phyloP scores from a whole-genome alignment of 2,329 filamentous ascomycete genomes.

The Fusarium torulosum region DNA sequence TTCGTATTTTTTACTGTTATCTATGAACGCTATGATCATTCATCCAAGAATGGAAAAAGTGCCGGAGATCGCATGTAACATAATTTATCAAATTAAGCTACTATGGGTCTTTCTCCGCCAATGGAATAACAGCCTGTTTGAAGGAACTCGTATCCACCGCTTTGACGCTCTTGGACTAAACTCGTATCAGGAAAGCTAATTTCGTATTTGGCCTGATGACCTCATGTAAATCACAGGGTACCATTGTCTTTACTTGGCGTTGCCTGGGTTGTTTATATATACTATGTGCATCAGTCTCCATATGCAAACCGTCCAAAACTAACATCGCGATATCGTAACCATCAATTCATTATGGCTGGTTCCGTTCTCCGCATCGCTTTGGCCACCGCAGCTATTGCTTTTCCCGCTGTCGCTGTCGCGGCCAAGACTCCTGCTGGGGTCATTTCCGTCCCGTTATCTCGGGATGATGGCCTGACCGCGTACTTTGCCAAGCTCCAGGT shows the following conservation, averaged over 20 bases:
- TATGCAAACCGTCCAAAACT: background rate
- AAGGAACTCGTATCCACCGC: background rate
- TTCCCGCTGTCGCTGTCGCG: background rate
- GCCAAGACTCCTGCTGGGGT: conserved; percentile 1
- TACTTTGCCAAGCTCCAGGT: conserved; percentile 7
- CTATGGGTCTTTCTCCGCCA: rapidly evolving
- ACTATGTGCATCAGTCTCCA: too few relatives aligned
- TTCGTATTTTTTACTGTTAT: background rate
- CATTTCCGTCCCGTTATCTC: conserved; percentile 4
- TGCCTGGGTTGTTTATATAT: background rate
- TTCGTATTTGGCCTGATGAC: background rate
- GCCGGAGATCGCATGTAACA: background rate
- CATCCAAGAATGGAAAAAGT: background rate
- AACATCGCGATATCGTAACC: too few relatives aligned
- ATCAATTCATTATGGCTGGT: background rate
- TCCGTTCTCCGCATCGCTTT: background rate
- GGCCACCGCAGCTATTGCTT: background rate
- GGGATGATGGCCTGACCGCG: conserved; percentile 8
- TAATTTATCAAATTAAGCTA: background rate
- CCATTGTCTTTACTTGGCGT: background rate
- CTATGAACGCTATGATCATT: background rate
- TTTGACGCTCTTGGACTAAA: background rate
- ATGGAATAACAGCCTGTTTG: background rate
- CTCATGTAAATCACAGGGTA: background rate
- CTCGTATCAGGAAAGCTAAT: too few relatives aligned